A percentile compares a stretch with the other conserved stretches of the same genome.
These are phyloP conservation scores for Leccinellum rugosiceps DNA, from an alignment of 768 basidiomycete genomes.

Conservation along the genomic window DNA sequence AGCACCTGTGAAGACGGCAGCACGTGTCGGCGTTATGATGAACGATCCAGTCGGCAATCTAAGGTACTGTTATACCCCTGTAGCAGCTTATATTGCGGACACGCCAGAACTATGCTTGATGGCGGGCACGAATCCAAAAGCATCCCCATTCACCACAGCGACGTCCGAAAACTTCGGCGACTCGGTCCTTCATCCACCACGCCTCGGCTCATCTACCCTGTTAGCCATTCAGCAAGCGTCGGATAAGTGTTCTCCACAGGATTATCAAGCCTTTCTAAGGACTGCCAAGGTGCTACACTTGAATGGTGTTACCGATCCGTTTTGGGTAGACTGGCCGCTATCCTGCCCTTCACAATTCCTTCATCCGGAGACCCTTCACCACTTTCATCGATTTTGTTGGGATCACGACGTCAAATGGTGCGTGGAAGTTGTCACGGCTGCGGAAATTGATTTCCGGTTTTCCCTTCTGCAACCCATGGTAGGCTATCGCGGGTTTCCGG, in stretches of 20 bases:
- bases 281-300: not conserved
- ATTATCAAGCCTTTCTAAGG: constrained; percentile 15
- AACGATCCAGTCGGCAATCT: constrained; percentile 19
- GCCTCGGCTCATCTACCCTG: not conserved
- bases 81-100: constrained; percentile 32
- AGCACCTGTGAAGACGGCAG: constrained; percentile 30
- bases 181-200: not conserved
- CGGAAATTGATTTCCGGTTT: constrained; percentile 37
- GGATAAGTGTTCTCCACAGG: not conserved
- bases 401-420: constrained; percentile 1
- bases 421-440: not conserved
- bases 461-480: constrained; percentile 35
- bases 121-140: constrained; percentile 26
- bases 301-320: not conserved
- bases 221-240: not conserved
- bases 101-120: constrained; percentile 31
- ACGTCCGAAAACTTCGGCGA: constrained; percentile 28
- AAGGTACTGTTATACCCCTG: constrained; percentile 26
- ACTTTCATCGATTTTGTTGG: not conserved
- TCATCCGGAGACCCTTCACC: constrained; percentile 19
- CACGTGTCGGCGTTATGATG: constrained; percentile 27
- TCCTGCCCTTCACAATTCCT: constrained; percentile 34
- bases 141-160: constrained; percentile 33
- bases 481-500: constrained; percentile 37
- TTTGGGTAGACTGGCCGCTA: constrained; percentile 35